A percentile compares a stretch with the other conserved stretches of the same genome.
Conservation (phyloP, 2,329 filamentous ascomycete species). For the Cercospora zeae-maydis region DNA sequence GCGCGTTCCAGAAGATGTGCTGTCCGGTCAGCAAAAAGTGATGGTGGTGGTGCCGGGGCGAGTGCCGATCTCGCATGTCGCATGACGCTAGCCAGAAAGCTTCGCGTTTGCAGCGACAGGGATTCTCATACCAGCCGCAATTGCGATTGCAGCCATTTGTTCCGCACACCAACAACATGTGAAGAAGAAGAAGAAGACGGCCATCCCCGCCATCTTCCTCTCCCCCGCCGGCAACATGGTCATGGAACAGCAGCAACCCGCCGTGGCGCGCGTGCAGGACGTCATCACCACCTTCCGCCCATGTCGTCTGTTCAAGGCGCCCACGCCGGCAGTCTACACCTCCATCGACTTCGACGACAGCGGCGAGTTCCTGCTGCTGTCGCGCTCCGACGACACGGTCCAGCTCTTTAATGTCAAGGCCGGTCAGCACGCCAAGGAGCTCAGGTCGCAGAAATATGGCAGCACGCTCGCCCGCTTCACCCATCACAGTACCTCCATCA, state of each 20-base stretch:
- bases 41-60: not conserved
- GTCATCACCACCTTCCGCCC: conserved; percentile 75
- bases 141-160: not conserved
- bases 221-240: conserved; percentile 18
- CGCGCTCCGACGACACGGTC: conserved; percentile 89
- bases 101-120: not conserved
- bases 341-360: conserved; percentile 96
- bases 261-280: conserved; percentile 64
- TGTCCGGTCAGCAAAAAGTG: not conserved
- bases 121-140: not conserved
- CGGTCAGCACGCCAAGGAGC: conserved; percentile 80
- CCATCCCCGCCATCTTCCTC: not conserved
- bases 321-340: conserved; percentile 62
- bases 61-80: not conserved
- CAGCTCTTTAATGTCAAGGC: conserved; percentile 94
- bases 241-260: conserved; percentile 27
- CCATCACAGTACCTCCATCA: conserved; percentile 82
- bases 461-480: conserved; percentile 92
- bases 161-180: not conserved
- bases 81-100: not conserved
- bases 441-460: conserved; percentile 95
- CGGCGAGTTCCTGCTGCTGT: conserved; percentile 86
- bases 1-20: not conserved
- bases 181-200: not conserved
- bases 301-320: conserved; percentile 52